A percentile compares a stretch with the other conserved stretches of the same genome.
Evolutionary conservation across 441 rosid genomes (phyloP).

Genomic region (Croton setiger): DNA sequence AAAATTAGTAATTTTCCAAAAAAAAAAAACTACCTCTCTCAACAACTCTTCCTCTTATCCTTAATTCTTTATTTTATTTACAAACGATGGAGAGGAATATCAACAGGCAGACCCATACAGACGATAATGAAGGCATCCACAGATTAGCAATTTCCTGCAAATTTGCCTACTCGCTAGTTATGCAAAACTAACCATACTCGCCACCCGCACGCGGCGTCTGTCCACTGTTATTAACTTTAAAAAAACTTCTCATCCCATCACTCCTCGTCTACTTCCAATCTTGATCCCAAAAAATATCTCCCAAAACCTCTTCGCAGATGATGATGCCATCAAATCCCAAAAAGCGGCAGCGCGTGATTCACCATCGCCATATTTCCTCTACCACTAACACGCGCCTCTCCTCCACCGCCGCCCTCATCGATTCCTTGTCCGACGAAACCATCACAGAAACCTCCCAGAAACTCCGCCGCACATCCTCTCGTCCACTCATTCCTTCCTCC

Average conservation of each 20-base stretch:
- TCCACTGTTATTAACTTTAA: neutral
- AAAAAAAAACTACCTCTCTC: no score
- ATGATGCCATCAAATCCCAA: slow-evolving; percentile 30
- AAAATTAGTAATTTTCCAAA: no score
- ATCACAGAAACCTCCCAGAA: slow-evolving; percentile 30
- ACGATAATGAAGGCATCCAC: neutral
- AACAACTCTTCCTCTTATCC: no score
- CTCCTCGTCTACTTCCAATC: neutral
- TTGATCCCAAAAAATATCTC: neutral
- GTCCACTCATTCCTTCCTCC: slow-evolving; percentile 13
- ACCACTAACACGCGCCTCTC: slow-evolving; percentile 23
- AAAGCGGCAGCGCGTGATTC: slow-evolving; percentile 40
- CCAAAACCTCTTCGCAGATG: neutral
- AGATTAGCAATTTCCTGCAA: neutral
- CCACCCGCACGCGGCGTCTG: neutral
- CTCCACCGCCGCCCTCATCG: slow-evolving; percentile 25
- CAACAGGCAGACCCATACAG: no score
- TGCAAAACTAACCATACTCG: neutral
- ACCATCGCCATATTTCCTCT: slow-evolving; percentile 18
- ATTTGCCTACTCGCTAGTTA: neutral
- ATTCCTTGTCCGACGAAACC: slow-evolving; percentile 18
- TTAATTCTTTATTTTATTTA: no score
- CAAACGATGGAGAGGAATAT: no score
- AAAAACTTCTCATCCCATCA: neutral
- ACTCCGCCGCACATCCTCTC: slow-evolving; percentile 25